Evolutionary conservation across 805 yeast species (phyloP), one percentile per base, ranked within the genome.

Genomic region (Teunomyces panamensis): DNA sequence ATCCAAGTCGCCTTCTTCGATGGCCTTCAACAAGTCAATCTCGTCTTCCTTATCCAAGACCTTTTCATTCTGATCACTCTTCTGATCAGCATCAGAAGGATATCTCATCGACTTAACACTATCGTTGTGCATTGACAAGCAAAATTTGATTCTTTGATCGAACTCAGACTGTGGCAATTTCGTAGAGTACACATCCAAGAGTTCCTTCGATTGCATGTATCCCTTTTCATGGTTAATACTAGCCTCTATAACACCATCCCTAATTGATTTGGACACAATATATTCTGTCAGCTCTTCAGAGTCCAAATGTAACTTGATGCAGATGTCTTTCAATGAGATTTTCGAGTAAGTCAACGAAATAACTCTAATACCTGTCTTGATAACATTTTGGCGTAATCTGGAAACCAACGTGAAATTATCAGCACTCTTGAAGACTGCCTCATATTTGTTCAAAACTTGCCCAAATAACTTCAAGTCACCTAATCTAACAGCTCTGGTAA

Each of bases 161-260:
- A 89, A 89, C 49, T 89, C 87, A 11, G 70, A 73, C 68, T 89
- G 96, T 30, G 99, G 99, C 59, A 83, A 84, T 41, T 75, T 79
- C 0, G 98, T 89, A 7, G 94, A 85, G 67, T 94, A 94, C 43
- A 91, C 79, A 65, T 94, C 96, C 59, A 82, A 71, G 49, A 89
- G 71, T 66, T 94, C 99, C 56, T 83, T 85, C 33, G 95, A 85
- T 70, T 90, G 91, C 87, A 94, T 91, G 65, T 74, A 91, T 1
- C 97, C 97, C 53, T 81, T 77, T 62, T 88, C 89, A 69, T 91
- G 97, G 64, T 94, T 88, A 56, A 94, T 87, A 47, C 83, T 80
- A 3, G 99, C 98, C 61, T 94, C 98, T 63, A 94, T 89, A 45
- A 94, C 98, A 50, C 96, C 97, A 65, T 94, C 99, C 60, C 96